These are phyloP conservation scores for Kregervanrija delftensis DNA, from an alignment of 805 yeast species.

Conservation along the genomic window DNA sequence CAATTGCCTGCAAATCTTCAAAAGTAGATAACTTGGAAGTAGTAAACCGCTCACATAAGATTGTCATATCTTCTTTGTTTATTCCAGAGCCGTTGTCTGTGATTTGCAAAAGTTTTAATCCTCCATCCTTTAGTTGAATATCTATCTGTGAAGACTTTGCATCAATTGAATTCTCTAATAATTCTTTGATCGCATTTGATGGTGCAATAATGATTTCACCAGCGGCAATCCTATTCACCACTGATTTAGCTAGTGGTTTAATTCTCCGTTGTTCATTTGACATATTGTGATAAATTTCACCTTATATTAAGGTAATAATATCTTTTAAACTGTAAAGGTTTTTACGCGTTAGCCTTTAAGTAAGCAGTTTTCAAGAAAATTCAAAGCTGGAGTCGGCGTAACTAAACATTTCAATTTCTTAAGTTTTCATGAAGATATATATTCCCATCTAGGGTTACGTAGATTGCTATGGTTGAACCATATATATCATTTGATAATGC, in stretches of 20 bases:
- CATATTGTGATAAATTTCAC: too few relatives aligned
- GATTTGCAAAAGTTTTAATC: constrained; percentile 76
- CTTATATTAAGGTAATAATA: background rate
- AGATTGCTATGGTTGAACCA: background rate
- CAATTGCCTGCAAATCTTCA: constrained; percentile 64
- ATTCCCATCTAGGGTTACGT: background rate
- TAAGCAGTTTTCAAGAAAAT: too few relatives aligned
- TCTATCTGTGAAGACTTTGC: constrained; percentile 74
- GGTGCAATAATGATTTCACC: constrained; percentile 96
- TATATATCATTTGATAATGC: background rate
- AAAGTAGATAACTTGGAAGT: constrained; percentile 75
- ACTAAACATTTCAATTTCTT: background rate
- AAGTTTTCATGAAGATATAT: background rate
- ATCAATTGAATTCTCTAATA: constrained; percentile 88
- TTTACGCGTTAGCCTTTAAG: too few relatives aligned
- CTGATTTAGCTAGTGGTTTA: constrained; percentile 50
- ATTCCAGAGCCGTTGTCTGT: constrained; percentile 90
- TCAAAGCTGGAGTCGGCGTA: background rate
- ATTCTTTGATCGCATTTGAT: constrained; percentile 87
- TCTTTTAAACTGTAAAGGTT: background rate
- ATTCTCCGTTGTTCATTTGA: constrained; percentile 9
- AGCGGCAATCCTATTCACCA: constrained; percentile 90
- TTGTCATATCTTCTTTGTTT: constrained; percentile 56
- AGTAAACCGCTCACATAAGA: constrained; percentile 88
- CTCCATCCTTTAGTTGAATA: constrained; percentile 84